A percentile compares a stretch with the other conserved stretches of the same genome.
phyloP scores from a whole-genome alignment of 768 basidiomycete species.

The Boletus fagicola region DNA sequence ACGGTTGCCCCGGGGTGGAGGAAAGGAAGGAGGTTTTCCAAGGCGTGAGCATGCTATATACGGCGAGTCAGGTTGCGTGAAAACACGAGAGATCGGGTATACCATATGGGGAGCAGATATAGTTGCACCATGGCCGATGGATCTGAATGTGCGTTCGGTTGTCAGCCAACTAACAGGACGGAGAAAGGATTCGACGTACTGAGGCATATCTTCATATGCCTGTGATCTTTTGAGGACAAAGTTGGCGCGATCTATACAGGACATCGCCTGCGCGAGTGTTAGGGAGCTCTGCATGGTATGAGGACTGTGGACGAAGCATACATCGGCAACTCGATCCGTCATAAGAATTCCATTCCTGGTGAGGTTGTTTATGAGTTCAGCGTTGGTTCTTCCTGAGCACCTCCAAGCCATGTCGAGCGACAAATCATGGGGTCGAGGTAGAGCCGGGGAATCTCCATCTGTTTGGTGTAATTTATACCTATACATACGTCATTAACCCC shows the following conservation, averaged over 20 bases:
- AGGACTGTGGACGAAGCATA: conserved; percentile 31
- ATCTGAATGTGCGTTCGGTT: conserved; percentile 36
- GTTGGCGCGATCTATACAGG: conserved; percentile 63
- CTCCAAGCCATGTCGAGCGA: conserved; percentile 72
- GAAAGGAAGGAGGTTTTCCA: conserved; percentile 71
- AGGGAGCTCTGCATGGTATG: background rate
- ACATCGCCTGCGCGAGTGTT: conserved; percentile 55
- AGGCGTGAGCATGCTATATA: conserved; percentile 82
- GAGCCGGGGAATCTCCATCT: background rate
- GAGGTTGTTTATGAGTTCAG: conserved; percentile 74
- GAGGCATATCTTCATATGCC: conserved; percentile 81
- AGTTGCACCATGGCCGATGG: conserved; percentile 83
- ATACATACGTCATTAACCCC: conserved; percentile 6
- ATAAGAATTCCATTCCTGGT: conserved; percentile 49
- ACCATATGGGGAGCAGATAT: conserved; percentile 98
- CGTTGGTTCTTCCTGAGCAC: conserved; percentile 66
- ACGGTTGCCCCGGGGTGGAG: conserved; percentile 70
- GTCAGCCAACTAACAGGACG: background rate
- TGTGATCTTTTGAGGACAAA: conserved; percentile 50
- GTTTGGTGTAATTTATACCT: conserved; percentile 15
- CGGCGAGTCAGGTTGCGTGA: background rate
- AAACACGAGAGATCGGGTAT: conserved; percentile 5
- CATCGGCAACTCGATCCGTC: conserved; percentile 54
- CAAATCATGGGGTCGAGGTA: background rate
- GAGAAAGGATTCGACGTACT: conserved; percentile 45